Conservation (phyloP, 1,284 basidiomycete species). For the Pseudozyma sp. region DNA sequence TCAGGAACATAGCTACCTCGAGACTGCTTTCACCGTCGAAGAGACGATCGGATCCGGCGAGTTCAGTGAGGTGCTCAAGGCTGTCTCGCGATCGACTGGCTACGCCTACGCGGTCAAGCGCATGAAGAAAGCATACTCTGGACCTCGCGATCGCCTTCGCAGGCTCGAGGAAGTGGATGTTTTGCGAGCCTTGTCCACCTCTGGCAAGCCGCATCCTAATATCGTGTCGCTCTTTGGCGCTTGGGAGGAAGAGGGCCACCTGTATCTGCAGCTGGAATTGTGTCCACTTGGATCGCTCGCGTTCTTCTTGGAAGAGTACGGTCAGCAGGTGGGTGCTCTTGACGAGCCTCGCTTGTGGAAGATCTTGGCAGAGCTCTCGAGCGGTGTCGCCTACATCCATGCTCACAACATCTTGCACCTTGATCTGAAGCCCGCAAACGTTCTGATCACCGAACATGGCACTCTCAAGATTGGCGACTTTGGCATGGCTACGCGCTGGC, state of each 20-base stretch:
- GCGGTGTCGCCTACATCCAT: conserved; percentile 87
- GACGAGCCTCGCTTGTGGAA: conserved; percentile 98
- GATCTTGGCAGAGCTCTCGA: conserved; percentile 86
- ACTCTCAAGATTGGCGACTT: conserved; percentile 98
- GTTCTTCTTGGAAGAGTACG: conserved; percentile 92
- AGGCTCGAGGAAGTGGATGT: conserved; percentile 96
- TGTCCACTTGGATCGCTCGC: conserved; percentile 92
- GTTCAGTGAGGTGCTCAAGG: conserved; percentile 94
- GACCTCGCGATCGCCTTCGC: conserved; percentile 84
- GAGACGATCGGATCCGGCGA: conserved; percentile 90
- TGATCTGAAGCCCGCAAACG: conserved; percentile 97
- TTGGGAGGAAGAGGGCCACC: conserved; percentile 92
- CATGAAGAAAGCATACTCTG: conserved; percentile 87
- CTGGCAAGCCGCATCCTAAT: conserved; percentile 47
- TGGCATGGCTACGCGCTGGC: conserved; percentile 73
- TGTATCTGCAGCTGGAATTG: conserved; percentile 94
- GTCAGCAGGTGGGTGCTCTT: conserved; percentile 80
- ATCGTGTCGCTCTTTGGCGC: conserved; percentile 92
- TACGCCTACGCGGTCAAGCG: conserved; percentile 90
- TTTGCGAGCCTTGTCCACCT: conserved; percentile 79
- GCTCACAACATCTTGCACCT: conserved; percentile 89
- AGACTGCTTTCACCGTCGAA: conserved; percentile 77
- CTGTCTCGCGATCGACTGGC: conserved; percentile 77
- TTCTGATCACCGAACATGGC: conserved; percentile 89
- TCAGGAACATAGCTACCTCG: conserved; percentile 44